Percentiles rank a stretch among this genome's conserved stretches.
These are phyloP conservation scores for Heritiera fomes DNA, from an alignment of 345 rosid genomes.

Conservation along the genomic window DNA sequence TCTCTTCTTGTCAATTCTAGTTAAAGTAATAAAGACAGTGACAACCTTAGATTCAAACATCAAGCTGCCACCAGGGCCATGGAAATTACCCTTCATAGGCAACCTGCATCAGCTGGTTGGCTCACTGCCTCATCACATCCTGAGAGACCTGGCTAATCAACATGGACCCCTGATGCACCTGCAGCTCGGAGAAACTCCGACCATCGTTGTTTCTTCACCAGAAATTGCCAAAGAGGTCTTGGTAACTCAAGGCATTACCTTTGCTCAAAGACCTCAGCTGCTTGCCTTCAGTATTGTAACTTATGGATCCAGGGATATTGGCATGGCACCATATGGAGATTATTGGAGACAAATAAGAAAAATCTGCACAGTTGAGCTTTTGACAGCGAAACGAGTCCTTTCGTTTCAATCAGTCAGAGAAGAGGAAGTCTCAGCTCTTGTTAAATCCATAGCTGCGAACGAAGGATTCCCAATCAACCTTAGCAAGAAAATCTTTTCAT, in stretches of 20 bases:
- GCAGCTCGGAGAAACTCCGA: not conserved
- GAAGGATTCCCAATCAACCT: not conserved
- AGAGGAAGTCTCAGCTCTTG: not conserved
- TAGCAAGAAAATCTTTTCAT: not conserved
- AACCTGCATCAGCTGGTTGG: not conserved
- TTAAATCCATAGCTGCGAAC: not conserved
- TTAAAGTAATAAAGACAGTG: not conserved
- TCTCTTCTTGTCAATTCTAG: not conserved
- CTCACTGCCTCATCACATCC: not conserved
- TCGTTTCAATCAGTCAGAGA: not conserved
- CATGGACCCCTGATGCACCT: slow-evolving; percentile 1
- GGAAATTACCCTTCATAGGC: not conserved
- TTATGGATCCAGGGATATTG: not conserved
- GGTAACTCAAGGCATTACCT: not conserved
- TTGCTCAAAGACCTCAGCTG: not conserved
- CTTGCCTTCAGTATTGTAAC: not conserved
- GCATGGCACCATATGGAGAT: not conserved
- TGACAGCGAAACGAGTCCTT: not conserved
- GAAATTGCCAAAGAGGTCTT: not conserved
- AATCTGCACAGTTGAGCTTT: not conserved
- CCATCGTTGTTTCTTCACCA: not conserved
- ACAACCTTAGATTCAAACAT: not conserved
- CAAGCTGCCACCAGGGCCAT: slow-evolving; percentile 2
- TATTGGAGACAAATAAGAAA: not conserved
- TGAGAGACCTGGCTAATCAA: not conserved